Percentiles rank a stretch among this genome's conserved stretches.
Conservation (phyloP, 2,329 filamentous ascomycete genomes). For the Stachybotrys chartarum region DNA sequence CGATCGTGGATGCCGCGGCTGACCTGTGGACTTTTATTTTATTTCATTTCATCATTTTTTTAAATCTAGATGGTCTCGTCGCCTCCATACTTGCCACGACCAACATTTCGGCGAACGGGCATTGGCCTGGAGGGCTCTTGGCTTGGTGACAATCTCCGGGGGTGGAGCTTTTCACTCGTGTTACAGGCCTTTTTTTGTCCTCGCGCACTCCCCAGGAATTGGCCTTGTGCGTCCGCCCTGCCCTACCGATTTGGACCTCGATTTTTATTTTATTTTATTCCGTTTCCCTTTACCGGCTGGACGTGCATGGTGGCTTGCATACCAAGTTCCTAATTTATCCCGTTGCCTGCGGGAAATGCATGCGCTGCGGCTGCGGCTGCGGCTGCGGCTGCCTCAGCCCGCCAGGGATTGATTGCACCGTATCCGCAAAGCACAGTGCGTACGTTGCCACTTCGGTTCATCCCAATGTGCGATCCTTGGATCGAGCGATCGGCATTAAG, state of each 20-base stretch:
- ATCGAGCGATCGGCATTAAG: no score
- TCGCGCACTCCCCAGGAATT: neutral
- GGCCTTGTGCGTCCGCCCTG: neutral
- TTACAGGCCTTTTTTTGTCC: neutral
- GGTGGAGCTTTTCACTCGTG: neutral
- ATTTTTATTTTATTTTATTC: neutral
- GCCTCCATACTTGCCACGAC: no score
- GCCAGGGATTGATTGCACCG: neutral
- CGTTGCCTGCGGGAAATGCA: neutral
- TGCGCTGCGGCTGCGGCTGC: neutral
- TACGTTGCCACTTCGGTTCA: no score
- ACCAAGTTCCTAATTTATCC: neutral
- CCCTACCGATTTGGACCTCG: neutral
- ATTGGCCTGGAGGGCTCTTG: neutral
- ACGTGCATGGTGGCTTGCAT: neutral
- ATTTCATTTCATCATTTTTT: no score
- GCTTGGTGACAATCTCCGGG: constrained; percentile 1
- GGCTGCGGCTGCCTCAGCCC: neutral
- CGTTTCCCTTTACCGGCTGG: neutral
- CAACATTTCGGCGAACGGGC: no score
- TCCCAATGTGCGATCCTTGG: no score
- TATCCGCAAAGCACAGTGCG: no score
- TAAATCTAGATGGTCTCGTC: no score
- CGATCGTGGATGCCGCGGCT: neutral
- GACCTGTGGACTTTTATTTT: neutral